phyloP scores from a whole-genome alignment of 1,284 basidiomycete species.

The Moesziomyces globuligerus region DNA sequence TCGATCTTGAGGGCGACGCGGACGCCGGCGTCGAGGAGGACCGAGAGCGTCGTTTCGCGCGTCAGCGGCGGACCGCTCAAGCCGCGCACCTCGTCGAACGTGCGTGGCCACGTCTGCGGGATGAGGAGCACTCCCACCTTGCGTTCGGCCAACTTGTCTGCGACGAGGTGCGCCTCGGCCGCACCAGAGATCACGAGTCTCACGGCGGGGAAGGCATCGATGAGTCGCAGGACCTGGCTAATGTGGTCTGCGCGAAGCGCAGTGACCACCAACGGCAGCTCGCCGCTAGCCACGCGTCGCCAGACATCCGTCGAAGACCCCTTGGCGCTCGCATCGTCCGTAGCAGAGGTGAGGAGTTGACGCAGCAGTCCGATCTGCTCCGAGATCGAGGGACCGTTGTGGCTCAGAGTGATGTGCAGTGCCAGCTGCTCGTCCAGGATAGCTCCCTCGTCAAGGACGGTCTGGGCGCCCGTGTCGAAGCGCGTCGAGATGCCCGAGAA shows the following conservation, averaged over 20 bases:
- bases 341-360: constrained; percentile 71
- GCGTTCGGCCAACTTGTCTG: constrained; percentile 76
- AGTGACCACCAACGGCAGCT: constrained; percentile 76
- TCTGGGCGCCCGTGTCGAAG: constrained; percentile 43
- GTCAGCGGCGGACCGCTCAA: constrained; percentile 80
- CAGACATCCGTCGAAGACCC: constrained; percentile 67
- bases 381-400: constrained; percentile 71
- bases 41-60: constrained; percentile 74
- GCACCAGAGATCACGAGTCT: constrained; percentile 76
- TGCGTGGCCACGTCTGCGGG: constrained; percentile 74
- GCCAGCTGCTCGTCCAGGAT: constrained; percentile 77
- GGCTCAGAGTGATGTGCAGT: constrained; percentile 76
- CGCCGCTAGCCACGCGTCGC: constrained; percentile 67
- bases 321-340: constrained; percentile 66
- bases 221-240: constrained; percentile 78
- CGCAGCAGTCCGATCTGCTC: constrained; percentile 79
- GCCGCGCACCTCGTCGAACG: constrained; percentile 78
- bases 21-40: constrained; percentile 76
- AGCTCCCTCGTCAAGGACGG: constrained; percentile 72
- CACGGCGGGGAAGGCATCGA: constrained; percentile 76
- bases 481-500: constrained; percentile 71
- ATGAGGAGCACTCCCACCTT: constrained; percentile 79
- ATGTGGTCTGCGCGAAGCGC: constrained; percentile 80
- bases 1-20: constrained; percentile 78
- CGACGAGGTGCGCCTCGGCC: constrained; percentile 75